phyloP scores from a whole-genome alignment of 495 filamentous ascomycete genomes.

The Hypoxylon cercidicola region DNA sequence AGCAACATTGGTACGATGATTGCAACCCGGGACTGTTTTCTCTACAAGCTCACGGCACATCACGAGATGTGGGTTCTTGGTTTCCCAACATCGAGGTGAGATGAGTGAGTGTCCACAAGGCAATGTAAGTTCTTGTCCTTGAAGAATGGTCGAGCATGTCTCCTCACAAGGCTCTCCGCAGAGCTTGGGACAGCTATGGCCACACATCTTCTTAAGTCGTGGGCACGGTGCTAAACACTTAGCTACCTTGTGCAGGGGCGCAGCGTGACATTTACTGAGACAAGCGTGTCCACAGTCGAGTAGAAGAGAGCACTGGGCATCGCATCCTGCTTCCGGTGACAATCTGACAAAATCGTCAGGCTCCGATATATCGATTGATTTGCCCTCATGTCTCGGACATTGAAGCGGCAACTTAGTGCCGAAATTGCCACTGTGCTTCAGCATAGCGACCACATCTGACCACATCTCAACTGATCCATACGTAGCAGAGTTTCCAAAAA shows the following conservation, averaged over 20 bases:
- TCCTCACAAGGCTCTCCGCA: constrained; percentile 67
- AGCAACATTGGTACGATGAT: constrained; percentile 60
- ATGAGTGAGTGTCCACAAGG: constrained; percentile 68
- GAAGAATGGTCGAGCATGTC: constrained; percentile 55
- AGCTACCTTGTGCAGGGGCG: constrained; percentile 65
- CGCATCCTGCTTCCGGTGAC: constrained; percentile 74
- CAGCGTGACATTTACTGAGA: constrained; percentile 70
- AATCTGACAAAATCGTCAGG: constrained; percentile 66
- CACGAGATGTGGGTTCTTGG: constrained; percentile 28
- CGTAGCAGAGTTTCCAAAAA: constrained; percentile 72
- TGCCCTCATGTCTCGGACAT: constrained; percentile 71
- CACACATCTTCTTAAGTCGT: constrained; percentile 59
- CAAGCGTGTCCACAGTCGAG: constrained; percentile 74
- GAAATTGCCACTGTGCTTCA: constrained; percentile 60
- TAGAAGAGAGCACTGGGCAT: constrained; percentile 59
- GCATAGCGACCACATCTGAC: constrained; percentile 65
- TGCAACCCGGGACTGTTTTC: constrained; percentile 61
- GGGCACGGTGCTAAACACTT: constrained; percentile 65
- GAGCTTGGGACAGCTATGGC: constrained; percentile 63
- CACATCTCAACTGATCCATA: constrained; percentile 67
- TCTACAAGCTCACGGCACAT: constrained; percentile 51
- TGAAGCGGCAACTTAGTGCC: constrained; percentile 63
- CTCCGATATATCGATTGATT: constrained; percentile 58
- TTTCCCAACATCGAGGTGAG: constrained; percentile 61
- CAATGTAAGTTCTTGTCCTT: constrained; percentile 52